Evolutionary conservation across 768 basidiomycete genomes (phyloP).

Genomic region (Termitomyces sp.): DNA sequence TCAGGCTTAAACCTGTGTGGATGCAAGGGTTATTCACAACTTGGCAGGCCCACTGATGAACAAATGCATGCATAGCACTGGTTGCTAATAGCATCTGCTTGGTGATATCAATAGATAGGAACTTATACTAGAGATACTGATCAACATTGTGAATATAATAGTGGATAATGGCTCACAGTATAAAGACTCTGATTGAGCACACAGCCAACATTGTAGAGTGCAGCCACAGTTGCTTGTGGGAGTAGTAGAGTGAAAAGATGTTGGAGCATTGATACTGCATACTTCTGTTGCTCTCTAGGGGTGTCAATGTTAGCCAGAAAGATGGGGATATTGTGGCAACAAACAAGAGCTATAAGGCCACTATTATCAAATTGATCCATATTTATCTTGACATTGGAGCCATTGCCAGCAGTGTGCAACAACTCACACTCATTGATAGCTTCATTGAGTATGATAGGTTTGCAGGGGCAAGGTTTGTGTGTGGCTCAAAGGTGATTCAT

Average conservation of each 20-base stretch:
- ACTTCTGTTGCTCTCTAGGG: conserved; percentile 35
- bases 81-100: conserved; percentile 19
- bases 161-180: background rate
- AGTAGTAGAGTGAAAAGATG: conserved; percentile 27
- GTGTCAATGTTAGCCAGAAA: conserved; percentile 34
- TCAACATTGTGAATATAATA: too few relatives aligned
- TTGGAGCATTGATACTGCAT: conserved; percentile 28
- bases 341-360: conserved; percentile 33
- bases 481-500: conserved; percentile 21
- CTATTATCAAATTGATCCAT: conserved; percentile 1
- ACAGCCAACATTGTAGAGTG: conserved; percentile 32
- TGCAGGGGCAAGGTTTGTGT: background rate
- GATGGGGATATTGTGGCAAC: conserved; percentile 31
- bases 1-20: conserved; percentile 4
- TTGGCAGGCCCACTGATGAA: conserved; percentile 23
- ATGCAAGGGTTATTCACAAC: conserved; percentile 27
- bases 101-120: conserved; percentile 13
- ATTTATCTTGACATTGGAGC: background rate
- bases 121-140: conserved; percentile 24
- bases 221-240: conserved; percentile 16
- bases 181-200: conserved; percentile 26
- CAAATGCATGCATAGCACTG: conserved; percentile 35
- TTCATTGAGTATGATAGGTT: background rate
- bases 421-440: conserved; percentile 28
- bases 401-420: background rate